phyloP scores from a whole-genome alignment of 2,329 filamentous ascomycete genomes.

The Paecilomyces niveus region DNA sequence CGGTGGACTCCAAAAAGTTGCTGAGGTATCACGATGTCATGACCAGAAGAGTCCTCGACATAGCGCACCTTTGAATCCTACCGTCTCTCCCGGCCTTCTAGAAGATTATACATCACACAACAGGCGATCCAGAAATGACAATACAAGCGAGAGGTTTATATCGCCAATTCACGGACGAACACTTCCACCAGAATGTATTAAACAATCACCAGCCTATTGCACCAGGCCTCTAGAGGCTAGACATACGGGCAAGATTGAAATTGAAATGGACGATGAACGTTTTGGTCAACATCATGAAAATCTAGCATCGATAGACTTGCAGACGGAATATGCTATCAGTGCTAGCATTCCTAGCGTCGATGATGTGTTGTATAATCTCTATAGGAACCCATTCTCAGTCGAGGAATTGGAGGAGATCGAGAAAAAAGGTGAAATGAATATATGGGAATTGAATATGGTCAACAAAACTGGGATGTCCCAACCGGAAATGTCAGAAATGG shows the following conservation, averaged over 20 bases:
- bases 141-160: no score
- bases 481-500: no score
- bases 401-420: neutral
- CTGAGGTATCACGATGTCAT: no score
- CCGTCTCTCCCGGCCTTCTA: no score
- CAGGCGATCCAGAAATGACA: no score
- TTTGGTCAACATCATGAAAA: neutral
- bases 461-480: no score
- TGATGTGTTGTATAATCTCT: neutral
- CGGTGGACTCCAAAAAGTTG: no score
- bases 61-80: no score
- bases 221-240: neutral
- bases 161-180: no score
- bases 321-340: neutral
- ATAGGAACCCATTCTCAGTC: neutral
- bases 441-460: neutral
- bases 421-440: neutral
- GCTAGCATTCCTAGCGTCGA: neutral
- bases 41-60: no score
- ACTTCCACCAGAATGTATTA: neutral
- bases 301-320: neutral
- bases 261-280: neutral
- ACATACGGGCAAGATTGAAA: neutral
- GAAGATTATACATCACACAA: no score
- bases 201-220: neutral